These are phyloP conservation scores for Scolecobasidium constrictum DNA, from an alignment of 2,329 filamentous ascomycete species.

Conservation along the genomic window DNA sequence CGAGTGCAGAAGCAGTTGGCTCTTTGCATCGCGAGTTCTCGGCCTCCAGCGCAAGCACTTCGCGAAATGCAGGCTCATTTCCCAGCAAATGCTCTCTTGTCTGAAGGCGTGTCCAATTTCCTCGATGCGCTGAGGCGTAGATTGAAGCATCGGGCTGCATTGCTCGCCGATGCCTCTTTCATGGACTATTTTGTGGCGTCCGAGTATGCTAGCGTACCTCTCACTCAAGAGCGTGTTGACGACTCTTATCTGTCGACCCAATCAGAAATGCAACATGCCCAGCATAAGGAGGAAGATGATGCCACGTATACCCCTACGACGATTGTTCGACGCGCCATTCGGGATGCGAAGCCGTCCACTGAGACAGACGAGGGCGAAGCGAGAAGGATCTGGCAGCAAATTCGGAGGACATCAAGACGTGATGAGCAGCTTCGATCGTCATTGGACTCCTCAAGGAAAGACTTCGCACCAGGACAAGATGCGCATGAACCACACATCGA, in stretches of 20 bases:
- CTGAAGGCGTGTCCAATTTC: not conserved
- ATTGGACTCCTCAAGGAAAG: too few species aligned
- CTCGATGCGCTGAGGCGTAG: constrained; percentile 1
- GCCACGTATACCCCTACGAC: too few species aligned
- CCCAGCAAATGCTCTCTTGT: not conserved
- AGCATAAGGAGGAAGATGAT: too few species aligned
- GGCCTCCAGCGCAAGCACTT: not conserved
- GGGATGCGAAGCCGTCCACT: not conserved
- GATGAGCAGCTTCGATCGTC: too few species aligned
- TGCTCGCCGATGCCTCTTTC: not conserved
- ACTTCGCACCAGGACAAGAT: too few species aligned
- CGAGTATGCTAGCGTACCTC: not conserved
- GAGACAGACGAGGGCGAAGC: constrained; percentile 13
- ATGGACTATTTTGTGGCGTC: not conserved
- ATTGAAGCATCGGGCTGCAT: constrained; percentile 1
- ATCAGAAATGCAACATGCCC: too few species aligned
- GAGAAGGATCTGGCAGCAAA: constrained; percentile 26
- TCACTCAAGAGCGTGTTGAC: too few species aligned
- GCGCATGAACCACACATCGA: constrained; percentile 11
- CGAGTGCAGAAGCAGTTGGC: constrained; percentile 3
- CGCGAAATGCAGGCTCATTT: not conserved
- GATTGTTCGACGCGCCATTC: too few species aligned
- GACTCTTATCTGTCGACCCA: too few species aligned
- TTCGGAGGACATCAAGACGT: constrained; percentile 21
- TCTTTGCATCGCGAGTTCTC: not conserved